Evolutionary conservation across 2,329 filamentous ascomycete species (phyloP).

Genomic region (Bipolaris victoriae): DNA sequence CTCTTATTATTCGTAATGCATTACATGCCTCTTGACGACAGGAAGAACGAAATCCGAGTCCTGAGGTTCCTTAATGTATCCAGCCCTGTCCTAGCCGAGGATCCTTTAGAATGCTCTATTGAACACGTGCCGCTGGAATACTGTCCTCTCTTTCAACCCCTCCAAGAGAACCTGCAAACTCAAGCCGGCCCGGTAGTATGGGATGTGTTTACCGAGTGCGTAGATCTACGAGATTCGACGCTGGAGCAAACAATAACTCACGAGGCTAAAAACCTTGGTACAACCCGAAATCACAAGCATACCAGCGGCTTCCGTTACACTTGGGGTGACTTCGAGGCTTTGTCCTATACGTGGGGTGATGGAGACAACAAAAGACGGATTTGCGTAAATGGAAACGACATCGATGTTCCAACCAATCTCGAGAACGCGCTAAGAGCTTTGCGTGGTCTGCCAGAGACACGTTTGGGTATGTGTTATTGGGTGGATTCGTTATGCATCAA

Average conservation of each 20-base stretch:
- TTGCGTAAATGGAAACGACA: neutral
- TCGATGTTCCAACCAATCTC: neutral
- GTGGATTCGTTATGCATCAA: neutral
- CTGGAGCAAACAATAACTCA: neutral
- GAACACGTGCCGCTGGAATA: neutral
- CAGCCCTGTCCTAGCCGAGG: neutral
- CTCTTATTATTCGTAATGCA: neutral
- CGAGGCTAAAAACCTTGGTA: neutral
- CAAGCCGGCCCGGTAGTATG: neutral
- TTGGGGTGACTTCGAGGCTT: neutral
- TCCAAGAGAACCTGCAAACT: too few relatives aligned
- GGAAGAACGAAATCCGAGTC: neutral
- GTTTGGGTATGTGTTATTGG: neutral
- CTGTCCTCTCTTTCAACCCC: neutral
- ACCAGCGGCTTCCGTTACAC: too few relatives aligned
- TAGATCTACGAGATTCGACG: neutral
- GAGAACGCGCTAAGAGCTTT: neutral
- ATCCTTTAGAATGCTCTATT: neutral
- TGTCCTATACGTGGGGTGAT: neutral
- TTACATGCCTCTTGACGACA: neutral
- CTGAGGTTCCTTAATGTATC: neutral
- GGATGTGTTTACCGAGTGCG: neutral
- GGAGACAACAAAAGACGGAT: neutral
- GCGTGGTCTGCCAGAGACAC: neutral
- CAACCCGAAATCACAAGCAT: neutral